These are phyloP conservation scores for Forsythia viridissima DNA, from an alignment of 257 asterid species.

Conservation along the genomic window DNA sequence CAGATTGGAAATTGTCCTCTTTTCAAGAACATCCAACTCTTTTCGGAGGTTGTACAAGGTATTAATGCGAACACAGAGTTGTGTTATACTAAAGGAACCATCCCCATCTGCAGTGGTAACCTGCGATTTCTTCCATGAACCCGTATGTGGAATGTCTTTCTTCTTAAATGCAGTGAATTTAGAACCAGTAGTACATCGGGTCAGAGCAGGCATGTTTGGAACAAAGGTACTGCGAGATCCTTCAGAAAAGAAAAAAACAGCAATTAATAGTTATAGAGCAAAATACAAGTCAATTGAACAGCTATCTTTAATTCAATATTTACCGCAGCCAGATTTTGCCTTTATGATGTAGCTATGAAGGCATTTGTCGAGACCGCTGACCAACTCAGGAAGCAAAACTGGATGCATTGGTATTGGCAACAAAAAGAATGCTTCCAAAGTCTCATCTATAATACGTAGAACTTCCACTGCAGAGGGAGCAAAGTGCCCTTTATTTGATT, in stretches of 20 bases:
- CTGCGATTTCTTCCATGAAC: conserved; percentile 51
- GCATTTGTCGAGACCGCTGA: conserved; percentile 70
- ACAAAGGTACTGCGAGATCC: conserved; percentile 64
- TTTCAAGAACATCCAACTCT: conserved; percentile 66
- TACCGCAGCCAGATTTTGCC: conserved; percentile 85
- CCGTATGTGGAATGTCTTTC: conserved; percentile 56
- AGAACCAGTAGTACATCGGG: conserved; percentile 66
- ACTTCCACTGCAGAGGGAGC: conserved; percentile 95
- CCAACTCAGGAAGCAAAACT: conserved; percentile 78
- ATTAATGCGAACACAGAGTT: conserved; percentile 73
- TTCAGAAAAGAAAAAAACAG: conserved; percentile 12
- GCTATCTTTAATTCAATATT: conserved; percentile 17
- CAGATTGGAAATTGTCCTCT: conserved; percentile 59
- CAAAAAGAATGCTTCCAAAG: conserved; percentile 90
- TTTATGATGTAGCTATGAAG: conserved; percentile 58
- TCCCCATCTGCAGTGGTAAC: conserved; percentile 36
- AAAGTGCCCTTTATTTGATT: conserved; percentile 71
- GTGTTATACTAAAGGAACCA: conserved; percentile 48
- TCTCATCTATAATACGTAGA: conserved; percentile 78
- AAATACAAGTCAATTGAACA: conserved; percentile 8
- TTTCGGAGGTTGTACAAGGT: conserved; percentile 71
- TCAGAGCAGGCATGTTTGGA: conserved; percentile 66
- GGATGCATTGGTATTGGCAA: conserved; percentile 91
- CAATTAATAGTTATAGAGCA: conserved; percentile 21
- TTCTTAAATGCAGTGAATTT: conserved; percentile 56